Evolutionary conservation across 2,329 filamentous ascomycete species (phyloP), one percentile per base, ranked within the genome.

Genomic region (Fusarium equiseti): DNA sequence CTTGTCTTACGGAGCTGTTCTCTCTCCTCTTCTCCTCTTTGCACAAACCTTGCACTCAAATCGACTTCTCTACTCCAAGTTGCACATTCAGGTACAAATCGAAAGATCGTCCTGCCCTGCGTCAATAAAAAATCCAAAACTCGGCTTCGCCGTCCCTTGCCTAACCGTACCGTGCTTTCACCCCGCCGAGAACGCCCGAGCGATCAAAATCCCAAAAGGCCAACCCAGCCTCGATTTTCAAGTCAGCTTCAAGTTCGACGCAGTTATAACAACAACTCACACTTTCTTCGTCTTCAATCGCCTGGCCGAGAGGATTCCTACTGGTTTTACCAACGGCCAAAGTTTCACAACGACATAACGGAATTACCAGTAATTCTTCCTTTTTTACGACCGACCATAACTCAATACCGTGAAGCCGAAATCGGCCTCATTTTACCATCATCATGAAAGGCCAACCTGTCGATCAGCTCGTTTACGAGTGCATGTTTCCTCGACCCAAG

Each of bases 391-490:
- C 31, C 62, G n/a, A 50, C 50, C 13, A 40, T 26, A 24, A 46
- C 24, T 43, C 43, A 16, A 38, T 38, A 38, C 10, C 35, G 35
- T 38, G 35, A 38, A 38, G 35, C 50, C 65, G 53, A 49, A 48
- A 51, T 40, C 50, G 26, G 40, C 50, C 51, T 56, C 26, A 7
- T 35, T 24, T 15, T 16, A 64, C 51, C 61, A 66, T 55, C 79
- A 83, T 76, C 56, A 95, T 95, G 92, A 92, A 91, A 81, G 89
- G 91, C 75, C 88, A 87, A 50, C 86, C 90, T 46, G 84, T 93
- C 76, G 90, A 92, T 64, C 86, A 91, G 77, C 86, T 94, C 79
- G 90, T 95, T 66, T 92, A 92, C 86, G 88, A 90, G 81, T 84
- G 85, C 76, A 90, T 95, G 83, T 93, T 91, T 77, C 91, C 91